Evolutionary conservation across 441 rosid genomes (phyloP).

Genomic region (Gossypium schwendimanii): DNA sequence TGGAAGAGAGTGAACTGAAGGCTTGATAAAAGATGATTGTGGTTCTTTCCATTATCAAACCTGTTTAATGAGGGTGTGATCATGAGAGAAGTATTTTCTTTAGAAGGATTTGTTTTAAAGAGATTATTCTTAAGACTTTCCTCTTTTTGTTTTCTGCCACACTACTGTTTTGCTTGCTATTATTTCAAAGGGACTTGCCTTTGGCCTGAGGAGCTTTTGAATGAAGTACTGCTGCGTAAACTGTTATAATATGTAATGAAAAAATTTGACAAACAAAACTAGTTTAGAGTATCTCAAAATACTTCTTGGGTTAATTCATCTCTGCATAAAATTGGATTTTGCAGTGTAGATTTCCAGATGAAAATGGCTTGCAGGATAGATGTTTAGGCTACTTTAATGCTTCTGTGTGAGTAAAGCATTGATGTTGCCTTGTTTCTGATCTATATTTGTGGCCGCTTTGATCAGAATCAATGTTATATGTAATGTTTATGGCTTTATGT

Average conservation of each 20-base stretch:
- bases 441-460: not conserved
- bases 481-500: not conserved
- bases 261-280: not conserved
- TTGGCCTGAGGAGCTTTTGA: not conserved
- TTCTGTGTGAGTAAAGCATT: not conserved
- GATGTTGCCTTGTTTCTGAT: not conserved
- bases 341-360: not conserved
- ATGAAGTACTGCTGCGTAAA: not conserved
- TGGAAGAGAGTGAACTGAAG: not conserved
- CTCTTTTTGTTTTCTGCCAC: not conserved
- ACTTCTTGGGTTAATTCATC: not conserved
- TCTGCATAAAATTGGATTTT: not conserved
- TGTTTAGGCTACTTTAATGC: conserved; percentile 1
- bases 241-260: not conserved
- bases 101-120: not conserved
- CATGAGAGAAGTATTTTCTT: not conserved
- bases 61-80: not conserved
- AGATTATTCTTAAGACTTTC: not conserved
- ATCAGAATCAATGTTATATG: not conserved
- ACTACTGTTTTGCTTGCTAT: not conserved
- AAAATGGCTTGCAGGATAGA: not conserved
- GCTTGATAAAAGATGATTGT: not conserved
- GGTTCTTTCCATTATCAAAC: not conserved
- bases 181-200: conserved; percentile 3
- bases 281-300: not conserved